Conservation (phyloP, 768 basidiomycete genomes). For the Lactarius hatsudake region DNA sequence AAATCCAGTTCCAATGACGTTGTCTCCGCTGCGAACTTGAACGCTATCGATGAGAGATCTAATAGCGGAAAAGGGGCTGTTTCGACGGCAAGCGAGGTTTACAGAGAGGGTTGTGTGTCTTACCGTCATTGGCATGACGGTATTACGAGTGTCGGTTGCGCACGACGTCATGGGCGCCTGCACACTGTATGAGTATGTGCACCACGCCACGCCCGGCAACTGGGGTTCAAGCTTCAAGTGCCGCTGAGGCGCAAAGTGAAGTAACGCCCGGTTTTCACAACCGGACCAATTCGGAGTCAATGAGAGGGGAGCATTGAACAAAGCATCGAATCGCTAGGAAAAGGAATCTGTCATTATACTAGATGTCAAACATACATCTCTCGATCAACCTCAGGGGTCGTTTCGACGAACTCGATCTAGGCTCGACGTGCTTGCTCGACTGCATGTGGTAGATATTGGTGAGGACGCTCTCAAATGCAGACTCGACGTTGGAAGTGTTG, state of each 20-base stretch:
- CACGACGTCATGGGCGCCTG: neutral
- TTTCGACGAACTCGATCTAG: neutral
- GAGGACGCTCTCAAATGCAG: neutral
- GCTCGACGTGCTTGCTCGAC: neutral
- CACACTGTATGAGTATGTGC: no score
- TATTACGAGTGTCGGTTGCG: neutral
- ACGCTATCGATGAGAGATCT: no score
- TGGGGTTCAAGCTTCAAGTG: no score
- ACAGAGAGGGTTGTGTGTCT: no score
- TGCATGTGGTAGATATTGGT: conserved; percentile 84
- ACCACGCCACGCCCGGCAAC: neutral
- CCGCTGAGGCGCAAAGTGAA: neutral
- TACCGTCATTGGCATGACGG: no score
- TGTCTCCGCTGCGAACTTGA: no score
- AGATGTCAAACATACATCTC: conserved; percentile 15
- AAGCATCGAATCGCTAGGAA: neutral
- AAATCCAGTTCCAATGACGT: no score
- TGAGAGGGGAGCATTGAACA: neutral
- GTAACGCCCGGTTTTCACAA: neutral
- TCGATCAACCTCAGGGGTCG: conserved; percentile 1
- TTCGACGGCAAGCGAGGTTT: neutral
- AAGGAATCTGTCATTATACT: neutral
- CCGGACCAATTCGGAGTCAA: neutral
- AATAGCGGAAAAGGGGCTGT: neutral
- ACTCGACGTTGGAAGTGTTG: conserved; percentile 98